Percentiles rank a stretch among this genome's conserved stretches.
phyloP scores from a whole-genome alignment of 345 rosid genomes.

The Salix caprea region DNA sequence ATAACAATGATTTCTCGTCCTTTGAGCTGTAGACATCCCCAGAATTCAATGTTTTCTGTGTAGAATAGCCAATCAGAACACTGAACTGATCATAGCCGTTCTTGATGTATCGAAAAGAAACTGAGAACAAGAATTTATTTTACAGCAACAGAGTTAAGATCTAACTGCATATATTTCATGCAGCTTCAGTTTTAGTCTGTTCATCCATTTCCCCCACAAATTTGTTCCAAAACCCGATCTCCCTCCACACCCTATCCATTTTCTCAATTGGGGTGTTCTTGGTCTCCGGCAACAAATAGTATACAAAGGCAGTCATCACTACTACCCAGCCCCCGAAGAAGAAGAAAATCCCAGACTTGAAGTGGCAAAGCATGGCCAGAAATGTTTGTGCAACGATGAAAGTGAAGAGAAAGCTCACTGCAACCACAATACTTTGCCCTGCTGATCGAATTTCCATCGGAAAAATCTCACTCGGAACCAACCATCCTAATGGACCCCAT shows the following conservation, averaged over 20 bases:
- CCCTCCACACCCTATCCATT: slow-evolving; percentile 56
- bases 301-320: slow-evolving; percentile 49
- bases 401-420: slow-evolving; percentile 50
- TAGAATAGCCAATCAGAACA: too few relatives aligned
- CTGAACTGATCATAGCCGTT: too few relatives aligned
- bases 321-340: slow-evolving; percentile 50
- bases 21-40: too few relatives aligned
- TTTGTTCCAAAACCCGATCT: slow-evolving; percentile 49
- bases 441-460: slow-evolving; percentile 53
- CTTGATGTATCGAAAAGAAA: too few relatives aligned
- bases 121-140: too few relatives aligned
- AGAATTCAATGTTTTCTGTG: too few relatives aligned
- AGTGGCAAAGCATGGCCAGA: slow-evolving; percentile 52
- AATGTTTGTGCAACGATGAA: slow-evolving; percentile 54
- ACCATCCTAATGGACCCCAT: slow-evolving; percentile 78
- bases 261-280: slow-evolving; percentile 54
- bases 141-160: too few relatives aligned
- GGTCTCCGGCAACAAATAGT: slow-evolving; percentile 57
- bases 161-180: too few relatives aligned
- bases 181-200: slow-evolving; percentile 16
- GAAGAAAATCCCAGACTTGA: slow-evolving; percentile 60
- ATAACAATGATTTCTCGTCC: too few relatives aligned
- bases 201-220: slow-evolving; percentile 29
- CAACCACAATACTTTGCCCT: slow-evolving; percentile 59
- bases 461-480: slow-evolving; percentile 65